A percentile compares a stretch with the other conserved stretches of the same genome.
phyloP scores from a whole-genome alignment of 441 rosid species.

The Eruca vesicaria region DNA sequence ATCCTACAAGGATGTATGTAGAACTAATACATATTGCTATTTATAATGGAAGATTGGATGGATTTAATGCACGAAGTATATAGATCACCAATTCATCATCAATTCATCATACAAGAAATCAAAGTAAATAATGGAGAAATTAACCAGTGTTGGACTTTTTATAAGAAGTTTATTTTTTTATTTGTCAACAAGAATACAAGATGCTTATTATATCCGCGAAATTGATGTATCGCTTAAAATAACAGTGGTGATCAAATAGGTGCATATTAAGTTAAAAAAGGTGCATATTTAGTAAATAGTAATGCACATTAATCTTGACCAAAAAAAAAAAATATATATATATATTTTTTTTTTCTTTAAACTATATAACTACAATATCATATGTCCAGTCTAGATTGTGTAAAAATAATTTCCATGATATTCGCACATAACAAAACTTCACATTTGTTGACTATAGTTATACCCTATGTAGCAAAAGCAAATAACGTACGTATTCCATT shows the following conservation, averaged over 20 bases:
- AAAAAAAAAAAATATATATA: too few relatives aligned
- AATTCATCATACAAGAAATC: neutral
- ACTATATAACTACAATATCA: neutral
- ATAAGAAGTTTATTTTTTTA: too few relatives aligned
- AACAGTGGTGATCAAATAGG: neutral
- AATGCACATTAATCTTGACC: neutral
- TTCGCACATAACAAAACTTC: neutral
- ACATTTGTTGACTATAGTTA: neutral
- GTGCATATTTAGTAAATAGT: neutral
- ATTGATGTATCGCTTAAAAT: neutral
- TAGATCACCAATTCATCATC: neutral
- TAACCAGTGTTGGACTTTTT: too few relatives aligned
- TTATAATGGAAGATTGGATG: neutral
- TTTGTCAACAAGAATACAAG: neutral
- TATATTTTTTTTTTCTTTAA: too few relatives aligned
- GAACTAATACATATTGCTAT: neutral
- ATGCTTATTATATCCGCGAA: neutral
- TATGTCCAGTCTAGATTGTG: neutral
- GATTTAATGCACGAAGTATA: neutral
- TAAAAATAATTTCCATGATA: neutral
- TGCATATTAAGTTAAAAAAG: too few relatives aligned
- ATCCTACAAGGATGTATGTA: neutral
- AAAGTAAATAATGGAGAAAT: too few relatives aligned
- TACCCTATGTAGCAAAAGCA: neutral
- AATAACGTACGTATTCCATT: neutral